Evolutionary conservation across 768 basidiomycete species (phyloP).

Genomic region (Russula sp.): DNA sequence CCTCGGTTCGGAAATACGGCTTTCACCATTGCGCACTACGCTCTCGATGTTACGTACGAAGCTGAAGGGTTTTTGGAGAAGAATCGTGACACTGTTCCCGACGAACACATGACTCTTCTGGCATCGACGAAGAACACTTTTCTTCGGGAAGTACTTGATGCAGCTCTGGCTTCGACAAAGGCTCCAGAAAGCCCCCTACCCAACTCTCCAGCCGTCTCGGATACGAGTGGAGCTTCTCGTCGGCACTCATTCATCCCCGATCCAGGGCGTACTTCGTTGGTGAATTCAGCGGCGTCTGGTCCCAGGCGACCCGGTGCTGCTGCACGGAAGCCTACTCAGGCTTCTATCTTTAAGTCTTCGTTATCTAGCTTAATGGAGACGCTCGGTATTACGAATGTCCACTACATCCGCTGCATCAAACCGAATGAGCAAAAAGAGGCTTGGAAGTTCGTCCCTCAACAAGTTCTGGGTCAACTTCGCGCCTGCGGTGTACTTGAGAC

Average conservation of each 20-base stretch:
- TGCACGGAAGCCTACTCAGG: slow-evolving; percentile 92
- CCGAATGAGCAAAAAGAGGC: slow-evolving; percentile 95
- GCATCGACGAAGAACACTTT: slow-evolving; percentile 87
- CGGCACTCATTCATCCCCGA: slow-evolving; percentile 85
- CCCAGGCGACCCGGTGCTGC: slow-evolving; percentile 64
- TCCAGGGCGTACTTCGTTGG: slow-evolving; percentile 73
- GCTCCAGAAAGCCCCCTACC: slow-evolving; percentile 65
- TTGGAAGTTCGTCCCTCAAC: slow-evolving; percentile 95
- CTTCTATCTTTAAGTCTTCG: slow-evolving; percentile 97
- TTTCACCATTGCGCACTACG: slow-evolving; percentile 98
- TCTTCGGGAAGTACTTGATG: slow-evolving; percentile 91
- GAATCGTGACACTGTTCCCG: slow-evolving; percentile 97
- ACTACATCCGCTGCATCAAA: slow-evolving; percentile 99
- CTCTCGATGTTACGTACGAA: slow-evolving; percentile 97
- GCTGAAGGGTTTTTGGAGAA: slow-evolving; percentile 98
- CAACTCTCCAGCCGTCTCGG: slow-evolving; percentile 72
- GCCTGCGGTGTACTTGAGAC: slow-evolving; percentile 99
- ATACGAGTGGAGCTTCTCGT: slow-evolving; percentile 72
- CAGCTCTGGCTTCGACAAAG: slow-evolving; percentile 75
- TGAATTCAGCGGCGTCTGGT: slow-evolving; percentile 48
- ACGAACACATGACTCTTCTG: slow-evolving; percentile 91
- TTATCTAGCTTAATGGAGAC: slow-evolving; percentile 95
- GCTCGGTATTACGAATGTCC: slow-evolving; percentile 94
- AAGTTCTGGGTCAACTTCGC: slow-evolving; percentile 90
- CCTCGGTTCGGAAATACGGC: slow-evolving; percentile 97